Conservation (phyloP, 2,329 filamentous ascomycete genomes). For the Alternaria hordeiaustralica region DNA sequence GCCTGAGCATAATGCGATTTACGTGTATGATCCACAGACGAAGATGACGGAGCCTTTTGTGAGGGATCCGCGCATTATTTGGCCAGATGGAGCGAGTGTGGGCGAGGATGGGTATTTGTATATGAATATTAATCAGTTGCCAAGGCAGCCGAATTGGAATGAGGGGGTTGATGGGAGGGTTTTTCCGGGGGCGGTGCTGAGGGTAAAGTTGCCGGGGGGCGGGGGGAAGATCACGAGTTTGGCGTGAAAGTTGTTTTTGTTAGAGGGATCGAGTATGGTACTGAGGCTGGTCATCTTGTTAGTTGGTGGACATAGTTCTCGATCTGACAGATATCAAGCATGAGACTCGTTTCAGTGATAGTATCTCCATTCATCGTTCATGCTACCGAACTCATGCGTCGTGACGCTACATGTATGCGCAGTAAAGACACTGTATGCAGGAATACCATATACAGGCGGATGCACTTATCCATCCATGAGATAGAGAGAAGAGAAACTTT, state of each 20-base stretch:
- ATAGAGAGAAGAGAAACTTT: constrained; percentile 12
- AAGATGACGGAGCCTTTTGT: constrained; percentile 54
- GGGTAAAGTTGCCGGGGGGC: constrained; percentile 49
- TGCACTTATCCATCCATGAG: background rate
- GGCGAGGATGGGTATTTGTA: constrained; percentile 51
- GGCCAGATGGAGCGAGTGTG: constrained; percentile 53
- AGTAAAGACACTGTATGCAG: background rate
- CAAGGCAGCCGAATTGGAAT: constrained; percentile 58
- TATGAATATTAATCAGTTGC: constrained; percentile 56
- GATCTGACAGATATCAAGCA: background rate
- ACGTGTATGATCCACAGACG: constrained; percentile 50
- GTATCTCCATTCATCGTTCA: background rate
- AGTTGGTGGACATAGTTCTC: no score
- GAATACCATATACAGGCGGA: background rate
- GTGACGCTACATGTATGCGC: background rate
- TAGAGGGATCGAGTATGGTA: background rate
- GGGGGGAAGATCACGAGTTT: constrained; percentile 46
- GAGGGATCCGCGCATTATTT: constrained; percentile 55
- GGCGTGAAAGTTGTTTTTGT: background rate
- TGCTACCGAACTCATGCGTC: background rate
- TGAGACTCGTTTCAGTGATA: background rate
- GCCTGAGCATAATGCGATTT: constrained; percentile 57
- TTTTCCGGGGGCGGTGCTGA: constrained; percentile 55
- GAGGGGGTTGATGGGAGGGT: constrained; percentile 51
- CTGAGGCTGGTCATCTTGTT: background rate